Percentiles rank a stretch among this genome's conserved stretches.
phyloP scores from a whole-genome alignment of 345 rosid genomes.

The Stellera chamaejasme region DNA sequence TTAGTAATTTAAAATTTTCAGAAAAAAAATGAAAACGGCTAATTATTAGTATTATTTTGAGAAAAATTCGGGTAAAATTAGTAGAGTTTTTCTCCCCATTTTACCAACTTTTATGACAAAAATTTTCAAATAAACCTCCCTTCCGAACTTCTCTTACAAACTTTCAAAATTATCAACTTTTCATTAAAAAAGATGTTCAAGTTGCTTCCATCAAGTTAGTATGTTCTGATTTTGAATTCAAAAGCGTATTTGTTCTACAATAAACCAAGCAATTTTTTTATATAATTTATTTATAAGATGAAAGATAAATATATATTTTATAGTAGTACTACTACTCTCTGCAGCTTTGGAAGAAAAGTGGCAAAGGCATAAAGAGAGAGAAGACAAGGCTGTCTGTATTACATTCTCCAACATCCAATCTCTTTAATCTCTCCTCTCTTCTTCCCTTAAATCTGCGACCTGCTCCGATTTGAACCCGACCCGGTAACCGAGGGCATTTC shows the following conservation, averaged over 20 bases:
- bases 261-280: conserved; percentile 8
- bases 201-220: not conserved
- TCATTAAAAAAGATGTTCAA: too few relatives aligned
- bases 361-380: conserved; percentile 8
- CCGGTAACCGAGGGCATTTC: conserved; percentile 14
- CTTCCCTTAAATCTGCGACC: not conserved
- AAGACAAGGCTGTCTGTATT: conserved; percentile 1
- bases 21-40: too few relatives aligned
- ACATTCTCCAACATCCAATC: conserved; percentile 14
- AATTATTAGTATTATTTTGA: too few relatives aligned
- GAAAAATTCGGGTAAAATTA: too few relatives aligned
- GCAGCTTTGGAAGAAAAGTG: conserved; percentile 15
- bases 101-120: too few relatives aligned
- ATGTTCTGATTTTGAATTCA: not conserved
- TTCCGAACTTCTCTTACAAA: too few relatives aligned
- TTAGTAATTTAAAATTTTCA: too few relatives aligned
- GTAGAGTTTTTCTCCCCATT: too few relatives aligned
- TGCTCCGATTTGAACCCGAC: conserved; percentile 10
- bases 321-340: not conserved
- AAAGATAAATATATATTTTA: conserved; percentile 18
- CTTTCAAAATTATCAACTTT: too few relatives aligned
- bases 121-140: too few relatives aligned
- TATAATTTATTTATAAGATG: conserved; percentile 17
- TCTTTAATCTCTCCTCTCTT: conserved; percentile 17
- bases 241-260: not conserved